Evolutionary conservation across 768 basidiomycete species (phyloP).

Genomic region (Tulasnella calospora): DNA sequence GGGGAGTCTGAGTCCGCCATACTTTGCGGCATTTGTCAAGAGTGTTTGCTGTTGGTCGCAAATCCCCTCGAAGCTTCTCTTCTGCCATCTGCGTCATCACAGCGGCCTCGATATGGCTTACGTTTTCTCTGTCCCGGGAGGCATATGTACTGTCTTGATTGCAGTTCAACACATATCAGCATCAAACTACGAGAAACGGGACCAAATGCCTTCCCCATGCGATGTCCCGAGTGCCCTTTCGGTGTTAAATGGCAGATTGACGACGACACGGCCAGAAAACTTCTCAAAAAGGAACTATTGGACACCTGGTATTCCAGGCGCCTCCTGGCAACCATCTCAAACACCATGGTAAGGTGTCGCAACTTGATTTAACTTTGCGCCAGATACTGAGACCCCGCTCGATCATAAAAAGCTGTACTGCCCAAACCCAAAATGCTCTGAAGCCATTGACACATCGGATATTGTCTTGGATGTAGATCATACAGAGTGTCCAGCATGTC

Average conservation of each 20-base stretch:
- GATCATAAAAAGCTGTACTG: constrained; percentile 11
- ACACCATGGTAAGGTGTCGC: background rate
- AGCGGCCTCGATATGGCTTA: constrained; percentile 5
- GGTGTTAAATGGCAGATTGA: constrained; percentile 15
- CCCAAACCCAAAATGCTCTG: constrained; percentile 23
- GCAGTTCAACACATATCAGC: constrained; percentile 14
- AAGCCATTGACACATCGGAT: background rate
- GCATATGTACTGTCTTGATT: constrained; percentile 20
- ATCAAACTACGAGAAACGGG: background rate
- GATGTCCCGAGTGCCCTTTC: constrained; percentile 19
- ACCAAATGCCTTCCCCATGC: constrained; percentile 3
- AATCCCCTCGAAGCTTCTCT: constrained; percentile 19
- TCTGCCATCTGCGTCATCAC: background rate
- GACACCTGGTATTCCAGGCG: constrained; percentile 12
- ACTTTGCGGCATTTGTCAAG: constrained; percentile 19
- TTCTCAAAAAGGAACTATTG: constrained; percentile 9
- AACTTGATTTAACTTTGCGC: background rate
- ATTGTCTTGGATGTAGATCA: constrained; percentile 10
- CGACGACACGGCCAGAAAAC: constrained; percentile 10
- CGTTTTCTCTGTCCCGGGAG: constrained; percentile 2
- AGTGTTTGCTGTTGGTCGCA: background rate
- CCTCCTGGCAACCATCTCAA: background rate
- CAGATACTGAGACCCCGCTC: background rate
- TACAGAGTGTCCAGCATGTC: constrained; percentile 21
- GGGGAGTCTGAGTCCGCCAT: background rate